Base-by-base conservation (phyloP, 129 eudicot species). In the Apium graveolens region DNA sequence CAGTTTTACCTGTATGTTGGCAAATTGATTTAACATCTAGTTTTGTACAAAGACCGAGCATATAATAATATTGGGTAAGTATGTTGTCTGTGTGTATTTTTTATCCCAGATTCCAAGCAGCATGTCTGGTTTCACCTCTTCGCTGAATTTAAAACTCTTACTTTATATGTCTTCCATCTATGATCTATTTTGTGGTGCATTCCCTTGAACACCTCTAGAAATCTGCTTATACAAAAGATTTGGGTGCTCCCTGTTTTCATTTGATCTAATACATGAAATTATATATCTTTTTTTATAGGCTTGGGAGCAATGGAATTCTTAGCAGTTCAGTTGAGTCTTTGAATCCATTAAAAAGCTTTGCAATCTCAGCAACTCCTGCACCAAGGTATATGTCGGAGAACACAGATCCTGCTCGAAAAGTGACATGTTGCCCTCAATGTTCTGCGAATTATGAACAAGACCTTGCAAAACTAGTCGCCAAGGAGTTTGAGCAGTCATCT, bases 381-480 rank as follows among this genome's bases (percentile, higher is more conserved):
- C 81, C 85, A 55, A 86, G 82, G 65, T 84, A 82, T 34, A 17
- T 81, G 5, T 62, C 85, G 0, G 92, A 87, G 78, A 91, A 89
- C 81, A 42, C 80, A 49, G 92, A 84, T 81, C 81, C 84, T 32
- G 31, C 78, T 45, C 83, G 87, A 77, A 85, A 57, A 79, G 27
- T 77, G 5, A 70, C 81, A 5, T 90, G 87, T 35, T 92, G 97
- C 76, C 90, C 97, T 3, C 87, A 81, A 21, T 96, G 99, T 84
- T 80, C 83, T 2, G 84, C 65, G 76, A 92, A 85, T 70, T 96
- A 85, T 79, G 97, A 89, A 76, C 85, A 83, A 79, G 99, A 96
- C 73, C 76, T 87, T 4, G 88, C 83, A 11, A 86, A 82, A 73
- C 79, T 96, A 7, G 77, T 46, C 9, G 86, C 84, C 10, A 73